A percentile compares a stretch with the other conserved stretches of the same genome.
Evolutionary conservation across 345 rosid genomes (phyloP).

Genomic region (Noccaea caerulescens): DNA sequence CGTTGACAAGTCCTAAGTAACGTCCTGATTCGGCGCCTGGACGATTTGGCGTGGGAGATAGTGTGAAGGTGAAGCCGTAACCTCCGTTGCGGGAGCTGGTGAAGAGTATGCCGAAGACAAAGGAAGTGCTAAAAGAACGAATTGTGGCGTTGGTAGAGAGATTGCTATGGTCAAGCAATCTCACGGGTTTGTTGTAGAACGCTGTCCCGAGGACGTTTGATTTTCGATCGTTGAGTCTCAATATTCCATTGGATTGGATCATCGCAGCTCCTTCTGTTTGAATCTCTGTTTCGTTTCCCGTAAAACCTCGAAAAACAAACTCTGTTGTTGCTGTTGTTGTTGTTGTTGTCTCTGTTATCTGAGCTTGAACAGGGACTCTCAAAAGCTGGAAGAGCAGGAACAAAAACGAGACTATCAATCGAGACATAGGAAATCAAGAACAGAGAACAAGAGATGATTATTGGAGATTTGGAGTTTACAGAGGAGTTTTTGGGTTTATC

Average conservation of each 20-base stretch:
- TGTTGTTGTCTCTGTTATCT: not conserved
- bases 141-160: not conserved
- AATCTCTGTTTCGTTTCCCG: not conserved
- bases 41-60: too few species aligned
- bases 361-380: not conserved
- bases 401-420: not conserved
- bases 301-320: not conserved
- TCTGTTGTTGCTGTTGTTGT: not conserved
- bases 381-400: not conserved
- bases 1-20: too few species aligned
- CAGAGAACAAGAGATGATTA: too few species aligned
- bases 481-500: not conserved
- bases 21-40: too few species aligned
- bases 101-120: not conserved
- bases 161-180: not conserved
- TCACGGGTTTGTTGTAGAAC: not conserved
- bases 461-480: not conserved
- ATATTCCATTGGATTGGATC: not conserved
- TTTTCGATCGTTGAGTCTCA: not conserved
- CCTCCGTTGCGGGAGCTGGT: not conserved
- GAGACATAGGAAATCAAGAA: too few species aligned
- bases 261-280: constrained; percentile 3
- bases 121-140: not conserved
- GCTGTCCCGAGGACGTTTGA: not conserved
- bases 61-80: constrained; percentile 35